A percentile compares a stretch with the other conserved stretches of the same genome.
These are phyloP conservation scores for Calonectria ilicicola DNA, from an alignment of 2,329 filamentous ascomycete species.

Conservation along the genomic window DNA sequence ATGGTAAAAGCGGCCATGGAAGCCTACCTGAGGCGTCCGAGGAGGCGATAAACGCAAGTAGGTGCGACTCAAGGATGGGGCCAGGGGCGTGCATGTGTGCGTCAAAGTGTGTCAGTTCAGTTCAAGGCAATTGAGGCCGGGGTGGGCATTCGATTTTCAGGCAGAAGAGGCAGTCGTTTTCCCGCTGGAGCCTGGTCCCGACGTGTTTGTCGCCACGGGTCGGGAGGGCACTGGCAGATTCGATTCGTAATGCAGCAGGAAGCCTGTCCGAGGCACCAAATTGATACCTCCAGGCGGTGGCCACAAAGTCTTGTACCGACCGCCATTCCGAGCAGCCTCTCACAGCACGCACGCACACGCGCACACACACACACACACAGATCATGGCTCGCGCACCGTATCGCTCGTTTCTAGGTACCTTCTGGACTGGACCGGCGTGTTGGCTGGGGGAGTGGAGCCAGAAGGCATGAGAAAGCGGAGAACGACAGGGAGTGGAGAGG, in stretches of 20 bases:
- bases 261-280: background rate
- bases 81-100: slow-evolving; percentile 1
- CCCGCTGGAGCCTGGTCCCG: background rate
- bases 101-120: slow-evolving; percentile 4
- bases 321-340: background rate
- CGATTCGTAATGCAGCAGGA: background rate
- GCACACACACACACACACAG: too few relatives aligned
- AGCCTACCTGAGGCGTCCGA: background rate
- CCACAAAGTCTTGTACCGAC: background rate
- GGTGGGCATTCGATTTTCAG: background rate
- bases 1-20: slow-evolving; percentile 19
- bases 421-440: background rate
- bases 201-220: background rate
- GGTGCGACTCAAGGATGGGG: slow-evolving; percentile 22
- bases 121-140: background rate
- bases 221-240: background rate
- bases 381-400: background rate
- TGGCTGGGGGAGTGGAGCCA: slow-evolving; percentile 7
- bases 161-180: slow-evolving; percentile 3
- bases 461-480: slow-evolving; percentile 13
- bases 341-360: too few relatives aligned
- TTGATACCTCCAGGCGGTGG: background rate
- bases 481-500: background rate
- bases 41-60: slow-evolving; percentile 20
- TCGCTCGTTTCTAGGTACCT: slow-evolving; percentile 7